These are phyloP conservation scores for Ascochyta fabae DNA, from an alignment of 2,329 filamentous ascomycete genomes.

Conservation along the genomic window DNA sequence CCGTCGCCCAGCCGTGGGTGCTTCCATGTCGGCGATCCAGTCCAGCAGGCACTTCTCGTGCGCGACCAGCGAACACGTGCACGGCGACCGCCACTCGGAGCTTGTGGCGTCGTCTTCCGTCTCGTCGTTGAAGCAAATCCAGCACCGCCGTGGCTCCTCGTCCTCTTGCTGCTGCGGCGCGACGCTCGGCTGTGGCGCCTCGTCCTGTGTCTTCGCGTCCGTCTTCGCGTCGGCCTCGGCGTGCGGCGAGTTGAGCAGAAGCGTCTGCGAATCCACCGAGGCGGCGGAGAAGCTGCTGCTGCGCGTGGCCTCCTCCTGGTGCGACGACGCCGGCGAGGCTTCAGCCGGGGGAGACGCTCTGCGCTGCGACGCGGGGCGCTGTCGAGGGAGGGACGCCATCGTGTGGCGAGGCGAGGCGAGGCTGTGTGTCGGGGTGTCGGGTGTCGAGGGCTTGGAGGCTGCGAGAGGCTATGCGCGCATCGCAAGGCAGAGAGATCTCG, in stretches of 20 bases:
- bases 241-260: conserved; percentile 50
- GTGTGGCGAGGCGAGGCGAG: not conserved
- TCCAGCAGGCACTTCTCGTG: conserved; percentile 89
- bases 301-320: conserved; percentile 30
- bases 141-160: conserved; percentile 62
- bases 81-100: conserved; percentile 82
- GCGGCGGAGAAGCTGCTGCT: conserved; percentile 48
- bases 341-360: conserved; percentile 34
- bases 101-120: conserved; percentile 68
- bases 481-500: not conserved
- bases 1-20: conserved; percentile 59
- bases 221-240: conserved; percentile 17
- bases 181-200: conserved; percentile 19
- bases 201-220: conserved; percentile 26
- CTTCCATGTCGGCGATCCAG: conserved; percentile 91
- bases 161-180: conserved; percentile 18
- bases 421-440: not conserved
- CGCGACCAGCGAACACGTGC: conserved; percentile 86
- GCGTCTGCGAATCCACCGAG: conserved; percentile 56
- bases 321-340: conserved; percentile 23
- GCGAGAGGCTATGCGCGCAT: not conserved
- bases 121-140: conserved; percentile 73
- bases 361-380: conserved; percentile 45
- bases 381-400: conserved; percentile 54
- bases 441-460: not conserved